A percentile compares a stretch with the other conserved stretches of the same genome.
These are phyloP conservation scores for Corynespora cassiicola DNA, from an alignment of 2,329 filamentous ascomycete species.

Conservation along the genomic window DNA sequence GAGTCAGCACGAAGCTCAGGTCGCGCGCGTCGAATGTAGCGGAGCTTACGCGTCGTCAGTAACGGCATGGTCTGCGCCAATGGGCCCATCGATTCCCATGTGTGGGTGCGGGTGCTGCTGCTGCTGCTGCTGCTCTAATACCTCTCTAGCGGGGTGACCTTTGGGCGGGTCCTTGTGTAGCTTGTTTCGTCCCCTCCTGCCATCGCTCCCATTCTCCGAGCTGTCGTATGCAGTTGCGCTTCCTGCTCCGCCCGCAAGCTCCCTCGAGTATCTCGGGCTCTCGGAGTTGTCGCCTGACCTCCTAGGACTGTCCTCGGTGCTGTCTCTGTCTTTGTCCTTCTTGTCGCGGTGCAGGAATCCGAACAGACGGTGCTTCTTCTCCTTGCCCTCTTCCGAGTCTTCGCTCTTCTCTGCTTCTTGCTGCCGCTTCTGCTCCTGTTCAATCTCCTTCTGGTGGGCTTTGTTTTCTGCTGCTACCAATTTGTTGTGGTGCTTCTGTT, in stretches of 20 bases:
- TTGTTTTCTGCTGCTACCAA: conserved; percentile 28
- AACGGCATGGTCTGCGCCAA: too few species aligned
- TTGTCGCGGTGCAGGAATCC: conserved; percentile 52
- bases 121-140: conserved; percentile 24
- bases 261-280: conserved; percentile 27
- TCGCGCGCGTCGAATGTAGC: too few species aligned
- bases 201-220: conserved; percentile 12
- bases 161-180: conserved; percentile 51
- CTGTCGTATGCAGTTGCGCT: not conserved
- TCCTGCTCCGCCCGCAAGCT: conserved; percentile 27
- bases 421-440: conserved; percentile 21
- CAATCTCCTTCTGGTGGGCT: conserved; percentile 27
- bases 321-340: conserved; percentile 40
- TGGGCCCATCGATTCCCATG: conserved; percentile 38
- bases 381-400: conserved; percentile 33
- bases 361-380: conserved; percentile 47
- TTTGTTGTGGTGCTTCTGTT: conserved; percentile 24
- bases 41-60: too few species aligned
- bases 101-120: conserved; percentile 24
- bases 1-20: too few species aligned
- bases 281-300: conserved; percentile 27
- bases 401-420: conserved; percentile 29
- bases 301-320: conserved; percentile 22
- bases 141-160: conserved; percentile 39
- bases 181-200: conserved; percentile 39